Conservation (phyloP, 2,329 filamentous ascomycete genomes). For the Parasarocladium wereldwijsianum region DNA sequence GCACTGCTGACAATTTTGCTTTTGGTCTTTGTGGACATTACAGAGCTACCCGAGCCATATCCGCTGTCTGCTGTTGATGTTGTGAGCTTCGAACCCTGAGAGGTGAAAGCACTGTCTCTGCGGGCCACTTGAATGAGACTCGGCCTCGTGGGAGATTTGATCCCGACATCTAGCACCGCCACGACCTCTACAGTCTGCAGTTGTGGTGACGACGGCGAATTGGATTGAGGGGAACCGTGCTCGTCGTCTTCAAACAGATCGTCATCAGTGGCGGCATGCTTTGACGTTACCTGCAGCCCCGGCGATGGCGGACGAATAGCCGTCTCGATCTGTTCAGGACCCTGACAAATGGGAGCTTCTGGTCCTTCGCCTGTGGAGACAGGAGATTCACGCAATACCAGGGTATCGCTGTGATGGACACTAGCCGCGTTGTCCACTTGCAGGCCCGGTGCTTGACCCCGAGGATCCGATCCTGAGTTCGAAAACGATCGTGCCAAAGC, state of each 20-base stretch:
- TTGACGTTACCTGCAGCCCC: slow-evolving; percentile 29
- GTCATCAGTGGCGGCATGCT: slow-evolving; percentile 31
- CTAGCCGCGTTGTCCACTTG: too few species aligned
- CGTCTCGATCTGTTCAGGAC: too few species aligned
- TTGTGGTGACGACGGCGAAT: slow-evolving; percentile 16
- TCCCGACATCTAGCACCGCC: slow-evolving; percentile 7
- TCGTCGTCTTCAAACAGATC: slow-evolving; percentile 28
- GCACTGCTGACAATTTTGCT: background rate
- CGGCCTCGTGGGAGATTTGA: slow-evolving; percentile 18
- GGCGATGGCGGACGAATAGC: slow-evolving; percentile 12
- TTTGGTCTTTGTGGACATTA: slow-evolving; percentile 26
- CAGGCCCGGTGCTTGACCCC: too few species aligned
- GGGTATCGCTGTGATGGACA: too few species aligned
- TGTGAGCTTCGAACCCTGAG: slow-evolving; percentile 26
- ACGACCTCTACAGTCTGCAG: slow-evolving; percentile 26
- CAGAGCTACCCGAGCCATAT: slow-evolving; percentile 44
- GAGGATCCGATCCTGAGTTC: too few species aligned
- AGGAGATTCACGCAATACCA: background rate
- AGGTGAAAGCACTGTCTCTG: slow-evolving; percentile 34
- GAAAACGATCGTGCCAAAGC: too few species aligned
- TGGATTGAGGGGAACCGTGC: slow-evolving; percentile 9
- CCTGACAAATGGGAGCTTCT: background rate
- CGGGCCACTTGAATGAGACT: slow-evolving; percentile 16
- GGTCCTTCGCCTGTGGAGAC: background rate
- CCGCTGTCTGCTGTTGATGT: slow-evolving; percentile 46